phyloP scores from a whole-genome alignment of 176 grass and related monocot genomes.

The Bonia amplexicaulis region DNA sequence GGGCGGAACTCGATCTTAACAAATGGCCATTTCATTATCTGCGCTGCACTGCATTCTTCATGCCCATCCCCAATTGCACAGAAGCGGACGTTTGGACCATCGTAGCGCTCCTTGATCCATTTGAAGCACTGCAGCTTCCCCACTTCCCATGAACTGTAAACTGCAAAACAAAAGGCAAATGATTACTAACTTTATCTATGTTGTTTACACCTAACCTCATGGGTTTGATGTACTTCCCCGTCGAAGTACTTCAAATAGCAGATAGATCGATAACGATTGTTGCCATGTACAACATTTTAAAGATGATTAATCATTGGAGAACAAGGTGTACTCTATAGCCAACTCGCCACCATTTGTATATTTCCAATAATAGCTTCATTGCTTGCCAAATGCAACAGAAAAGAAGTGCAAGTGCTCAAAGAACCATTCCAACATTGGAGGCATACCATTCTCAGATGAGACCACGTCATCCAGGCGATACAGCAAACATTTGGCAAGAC shows the following conservation, averaged over 20 bases:
- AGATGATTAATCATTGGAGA: background rate
- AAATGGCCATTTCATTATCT: slow-evolving; percentile 82
- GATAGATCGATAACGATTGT: background rate
- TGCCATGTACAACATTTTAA: background rate
- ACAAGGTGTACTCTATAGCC: background rate
- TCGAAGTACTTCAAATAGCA: background rate
- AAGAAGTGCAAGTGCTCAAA: background rate
- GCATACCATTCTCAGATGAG: slow-evolving; percentile 66
- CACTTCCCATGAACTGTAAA: slow-evolving; percentile 95
- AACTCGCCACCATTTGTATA: background rate
- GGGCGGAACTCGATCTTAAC: slow-evolving; percentile 79
- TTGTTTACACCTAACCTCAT: background rate
- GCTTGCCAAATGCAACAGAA: background rate
- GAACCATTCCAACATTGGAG: background rate
- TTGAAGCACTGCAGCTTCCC: slow-evolving; percentile 92
- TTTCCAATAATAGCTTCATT: background rate
- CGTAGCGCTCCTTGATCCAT: slow-evolving; percentile 84
- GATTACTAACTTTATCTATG: background rate
- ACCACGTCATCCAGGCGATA: slow-evolving; percentile 85
- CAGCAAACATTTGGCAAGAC: slow-evolving; percentile 91
- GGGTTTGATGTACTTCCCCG: background rate
- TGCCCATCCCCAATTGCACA: slow-evolving; percentile 77
- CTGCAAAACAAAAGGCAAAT: slow-evolving; percentile 25
- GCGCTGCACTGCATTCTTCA: slow-evolving; percentile 71
- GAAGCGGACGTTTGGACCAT: slow-evolving; percentile 63